phyloP scores from a whole-genome alignment of 805 yeast species.

The Kuraishia borneana region DNA sequence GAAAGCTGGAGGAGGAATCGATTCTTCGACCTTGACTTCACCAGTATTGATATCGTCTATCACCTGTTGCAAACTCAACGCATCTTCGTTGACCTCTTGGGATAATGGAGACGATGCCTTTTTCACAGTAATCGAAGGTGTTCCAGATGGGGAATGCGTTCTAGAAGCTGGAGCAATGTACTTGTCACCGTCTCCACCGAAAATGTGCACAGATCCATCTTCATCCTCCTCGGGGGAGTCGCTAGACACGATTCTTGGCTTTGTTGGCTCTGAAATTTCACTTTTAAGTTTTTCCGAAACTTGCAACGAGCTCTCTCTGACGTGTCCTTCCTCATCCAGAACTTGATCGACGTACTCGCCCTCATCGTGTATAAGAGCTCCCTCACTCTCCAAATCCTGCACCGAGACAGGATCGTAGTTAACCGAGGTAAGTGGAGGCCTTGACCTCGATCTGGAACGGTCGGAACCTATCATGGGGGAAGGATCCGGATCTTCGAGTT shows the following conservation, averaged over 20 bases:
- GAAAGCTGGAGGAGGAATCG: slow-evolving; percentile 4
- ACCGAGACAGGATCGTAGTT: too few relatives aligned
- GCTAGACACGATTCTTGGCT: not conserved
- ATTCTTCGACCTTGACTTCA: slow-evolving; percentile 7
- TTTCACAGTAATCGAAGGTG: not conserved
- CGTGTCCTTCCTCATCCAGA: slow-evolving; percentile 41
- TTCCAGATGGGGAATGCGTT: slow-evolving; percentile 4
- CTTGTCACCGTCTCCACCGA: slow-evolving; percentile 18
- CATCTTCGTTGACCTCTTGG: slow-evolving; percentile 12
- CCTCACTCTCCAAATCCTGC: slow-evolving; percentile 27
- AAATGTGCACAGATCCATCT: slow-evolving; percentile 6
- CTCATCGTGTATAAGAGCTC: slow-evolving; percentile 47
- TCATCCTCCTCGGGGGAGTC: slow-evolving; percentile 2
- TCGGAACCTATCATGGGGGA: slow-evolving; percentile 1
- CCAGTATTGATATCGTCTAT: slow-evolving; percentile 21
- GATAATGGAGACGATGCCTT: not conserved
- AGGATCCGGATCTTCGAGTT: not conserved
- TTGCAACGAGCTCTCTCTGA: slow-evolving; percentile 35
- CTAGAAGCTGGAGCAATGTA: slow-evolving; percentile 23
- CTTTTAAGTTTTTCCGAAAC: slow-evolving; percentile 7
- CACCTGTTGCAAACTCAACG: slow-evolving; percentile 18
- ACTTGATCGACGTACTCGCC: slow-evolving; percentile 41
- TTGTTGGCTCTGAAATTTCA: not conserved
- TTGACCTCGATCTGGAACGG: slow-evolving; percentile 12
- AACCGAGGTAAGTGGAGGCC: slow-evolving; percentile 20